These are phyloP conservation scores for Pseudevernia furfuracea DNA, from an alignment of 495 filamentous ascomycete genomes.

Conservation along the genomic window DNA sequence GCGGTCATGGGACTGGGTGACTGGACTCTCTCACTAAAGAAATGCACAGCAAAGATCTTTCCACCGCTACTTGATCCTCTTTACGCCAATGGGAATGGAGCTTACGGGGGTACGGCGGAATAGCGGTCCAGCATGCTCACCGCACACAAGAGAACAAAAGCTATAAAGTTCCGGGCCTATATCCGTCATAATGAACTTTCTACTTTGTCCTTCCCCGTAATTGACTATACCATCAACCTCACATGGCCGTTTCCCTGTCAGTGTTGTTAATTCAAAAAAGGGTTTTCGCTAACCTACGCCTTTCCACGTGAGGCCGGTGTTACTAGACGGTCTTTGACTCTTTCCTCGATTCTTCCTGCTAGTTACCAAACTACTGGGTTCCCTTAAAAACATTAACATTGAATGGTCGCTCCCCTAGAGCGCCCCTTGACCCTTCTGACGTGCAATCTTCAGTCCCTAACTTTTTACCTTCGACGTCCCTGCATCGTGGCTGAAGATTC, in stretches of 20 bases:
- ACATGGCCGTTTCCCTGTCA: constrained; percentile 2
- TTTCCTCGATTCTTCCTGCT: constrained; percentile 4
- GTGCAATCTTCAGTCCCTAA: constrained; percentile 13
- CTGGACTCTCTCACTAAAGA: neutral
- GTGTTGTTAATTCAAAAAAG: neutral
- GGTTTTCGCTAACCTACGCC: constrained; percentile 3
- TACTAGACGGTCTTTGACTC: constrained; percentile 7
- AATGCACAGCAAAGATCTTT: neutral
- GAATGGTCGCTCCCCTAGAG: neutral
- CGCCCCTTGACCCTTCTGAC: constrained; percentile 7
- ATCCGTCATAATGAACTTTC: neutral
- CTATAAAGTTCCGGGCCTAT: neutral
- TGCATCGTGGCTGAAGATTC: constrained; percentile 9
- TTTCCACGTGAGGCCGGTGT: constrained; percentile 13
- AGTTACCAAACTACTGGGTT: constrained; percentile 8
- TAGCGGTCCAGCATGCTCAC: neutral
- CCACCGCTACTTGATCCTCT: neutral
- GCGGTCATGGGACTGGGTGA: constrained; percentile 12
- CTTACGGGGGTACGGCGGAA: neutral
- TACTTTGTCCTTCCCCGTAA: neutral
- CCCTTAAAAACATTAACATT: constrained; percentile 4
- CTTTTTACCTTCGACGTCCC: constrained; percentile 1
- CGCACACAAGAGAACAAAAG: neutral
- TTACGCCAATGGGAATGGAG: neutral
- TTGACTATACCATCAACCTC: constrained; percentile 3